phyloP scores from a whole-genome alignment of 306 rosid genomes.

The Gleditsia sinensis region DNA sequence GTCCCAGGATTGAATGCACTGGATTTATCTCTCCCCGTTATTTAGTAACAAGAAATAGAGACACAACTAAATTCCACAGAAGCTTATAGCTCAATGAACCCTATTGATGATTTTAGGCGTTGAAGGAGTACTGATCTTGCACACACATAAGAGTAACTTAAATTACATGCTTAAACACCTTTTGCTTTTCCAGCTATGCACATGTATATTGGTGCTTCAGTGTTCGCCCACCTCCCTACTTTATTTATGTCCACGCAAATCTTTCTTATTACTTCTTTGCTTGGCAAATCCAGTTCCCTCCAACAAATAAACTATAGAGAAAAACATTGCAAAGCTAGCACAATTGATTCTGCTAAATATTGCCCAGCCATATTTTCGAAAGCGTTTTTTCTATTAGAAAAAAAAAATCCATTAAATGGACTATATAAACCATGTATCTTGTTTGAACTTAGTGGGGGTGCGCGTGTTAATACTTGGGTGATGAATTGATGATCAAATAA shows the following conservation, averaged over 20 bases:
- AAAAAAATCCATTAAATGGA: background rate
- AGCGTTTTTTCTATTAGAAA: background rate
- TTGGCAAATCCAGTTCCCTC: no score
- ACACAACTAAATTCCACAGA: background rate
- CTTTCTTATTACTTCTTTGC: no score
- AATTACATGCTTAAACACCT: no score
- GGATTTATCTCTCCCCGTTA: constrained; percentile 21
- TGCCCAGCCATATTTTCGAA: background rate
- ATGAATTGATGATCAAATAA: background rate
- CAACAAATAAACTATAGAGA: no score
- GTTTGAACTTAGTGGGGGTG: background rate
- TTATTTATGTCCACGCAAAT: no score
- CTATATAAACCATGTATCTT: background rate
- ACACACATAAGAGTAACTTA: no score
- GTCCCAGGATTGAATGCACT: constrained; percentile 62
- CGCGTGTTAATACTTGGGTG: background rate
- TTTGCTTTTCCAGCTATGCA: constrained; percentile 3
- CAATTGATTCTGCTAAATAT: no score
- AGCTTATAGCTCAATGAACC: background rate
- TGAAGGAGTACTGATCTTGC: background rate
- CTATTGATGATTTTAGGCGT: background rate
- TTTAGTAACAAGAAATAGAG: constrained; percentile 14
- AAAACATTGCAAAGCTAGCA: no score
- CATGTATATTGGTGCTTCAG: no score
- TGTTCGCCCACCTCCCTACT: no score